Evolutionary conservation across 2,329 filamentous ascomycete genomes (phyloP).

Genomic region (Stemphylium vesicarium): DNA sequence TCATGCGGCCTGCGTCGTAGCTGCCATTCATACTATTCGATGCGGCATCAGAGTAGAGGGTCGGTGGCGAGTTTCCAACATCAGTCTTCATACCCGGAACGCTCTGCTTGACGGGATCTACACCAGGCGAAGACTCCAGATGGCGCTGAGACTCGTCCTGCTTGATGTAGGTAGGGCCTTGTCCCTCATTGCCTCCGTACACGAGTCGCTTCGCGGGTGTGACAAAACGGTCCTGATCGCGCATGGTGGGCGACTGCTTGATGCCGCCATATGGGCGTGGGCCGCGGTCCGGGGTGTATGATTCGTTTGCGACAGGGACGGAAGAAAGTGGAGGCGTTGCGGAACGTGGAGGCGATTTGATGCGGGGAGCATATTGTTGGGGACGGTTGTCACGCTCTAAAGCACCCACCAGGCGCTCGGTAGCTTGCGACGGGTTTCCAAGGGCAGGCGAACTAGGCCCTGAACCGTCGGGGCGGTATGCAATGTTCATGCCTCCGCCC

Average conservation of each 20-base stretch:
- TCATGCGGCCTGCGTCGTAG: conserved; percentile 35
- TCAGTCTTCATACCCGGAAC: conserved; percentile 41
- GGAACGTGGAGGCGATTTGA: conserved; percentile 53
- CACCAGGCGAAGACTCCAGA: conserved; percentile 40
- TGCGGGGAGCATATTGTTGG: conserved; percentile 22
- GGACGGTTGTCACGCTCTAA: conserved; percentile 34
- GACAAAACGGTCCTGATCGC: conserved; percentile 38
- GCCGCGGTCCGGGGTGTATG: conserved; percentile 62
- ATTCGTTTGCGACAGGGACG: conserved; percentile 58
- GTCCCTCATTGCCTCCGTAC: conserved; percentile 36
- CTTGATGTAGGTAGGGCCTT: conserved; percentile 31
- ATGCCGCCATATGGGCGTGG: conserved; percentile 47
- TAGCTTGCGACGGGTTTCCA: conserved; percentile 58
- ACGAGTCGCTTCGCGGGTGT: conserved; percentile 45
- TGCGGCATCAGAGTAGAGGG: conserved; percentile 44
- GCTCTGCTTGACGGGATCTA: conserved; percentile 41
- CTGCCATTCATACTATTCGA: conserved; percentile 39
- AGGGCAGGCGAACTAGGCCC: conserved; percentile 71
- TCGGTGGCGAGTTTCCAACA: conserved; percentile 46
- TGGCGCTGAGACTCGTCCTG: conserved; percentile 29
- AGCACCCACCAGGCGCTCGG: conserved; percentile 54
- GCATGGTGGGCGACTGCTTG: conserved; percentile 41
- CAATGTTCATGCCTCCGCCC: conserved; percentile 37
- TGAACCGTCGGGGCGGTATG: conserved; percentile 62
- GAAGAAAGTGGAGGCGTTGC: conserved; percentile 56